Conservation (phyloP, 257 asterid species). For the Solanum pinnatisectum region DNA sequence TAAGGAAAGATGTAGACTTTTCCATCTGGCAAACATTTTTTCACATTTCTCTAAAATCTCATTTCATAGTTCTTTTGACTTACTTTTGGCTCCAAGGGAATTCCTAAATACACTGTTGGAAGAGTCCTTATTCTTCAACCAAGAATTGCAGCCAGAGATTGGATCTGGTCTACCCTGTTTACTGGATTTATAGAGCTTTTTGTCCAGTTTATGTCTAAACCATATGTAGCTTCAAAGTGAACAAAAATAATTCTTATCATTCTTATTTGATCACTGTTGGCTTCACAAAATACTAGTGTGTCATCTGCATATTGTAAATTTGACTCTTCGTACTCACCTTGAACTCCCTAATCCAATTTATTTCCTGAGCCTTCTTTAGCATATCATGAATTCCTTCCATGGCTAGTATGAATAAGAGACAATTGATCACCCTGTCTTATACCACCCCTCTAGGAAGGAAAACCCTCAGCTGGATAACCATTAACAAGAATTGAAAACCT, state of each 20-base stretch:
- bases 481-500: not conserved
- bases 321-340: not conserved
- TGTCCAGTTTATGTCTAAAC: not conserved
- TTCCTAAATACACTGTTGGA: not conserved
- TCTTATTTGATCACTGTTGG: not conserved
- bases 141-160: not conserved
- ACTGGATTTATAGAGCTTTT: not conserved
- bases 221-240: not conserved
- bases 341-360: not conserved
- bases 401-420: not conserved
- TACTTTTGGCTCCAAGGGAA: not conserved
- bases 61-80: not conserved
- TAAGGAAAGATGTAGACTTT: not conserved
- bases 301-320: not conserved
- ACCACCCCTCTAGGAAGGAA: not conserved
- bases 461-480: not conserved
- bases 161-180: not conserved
- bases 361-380: not conserved
- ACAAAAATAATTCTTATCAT: too few relatives aligned
- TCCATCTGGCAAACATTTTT: not conserved
- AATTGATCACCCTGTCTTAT: not conserved
- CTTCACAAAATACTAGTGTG: too few relatives aligned
- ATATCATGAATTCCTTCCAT: not conserved
- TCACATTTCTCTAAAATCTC: not conserved
- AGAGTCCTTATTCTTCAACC: not conserved